These are phyloP conservation scores for Botrytis pseudocinerea DNA, from an alignment of 2,329 filamentous ascomycete genomes.

Conservation along the genomic window DNA sequence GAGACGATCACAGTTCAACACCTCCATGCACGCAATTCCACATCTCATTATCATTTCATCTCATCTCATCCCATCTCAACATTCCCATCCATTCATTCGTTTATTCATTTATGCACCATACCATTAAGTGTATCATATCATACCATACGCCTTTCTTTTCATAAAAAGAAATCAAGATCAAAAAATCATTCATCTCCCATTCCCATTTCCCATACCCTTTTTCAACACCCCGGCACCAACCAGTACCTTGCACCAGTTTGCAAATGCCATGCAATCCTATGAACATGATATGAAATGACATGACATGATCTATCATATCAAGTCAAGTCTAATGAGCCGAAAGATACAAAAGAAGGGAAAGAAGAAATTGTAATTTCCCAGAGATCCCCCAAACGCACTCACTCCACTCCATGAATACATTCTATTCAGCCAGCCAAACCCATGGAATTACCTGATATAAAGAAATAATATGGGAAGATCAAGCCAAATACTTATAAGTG, in stretches of 20 bases:
- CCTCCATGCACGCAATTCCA: neutral
- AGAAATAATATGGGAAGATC: neutral
- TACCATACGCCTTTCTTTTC: neutral
- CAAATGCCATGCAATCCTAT: neutral
- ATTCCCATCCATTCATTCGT: neutral
- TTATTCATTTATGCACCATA: neutral
- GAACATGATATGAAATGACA: neutral
- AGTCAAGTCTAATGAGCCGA: neutral
- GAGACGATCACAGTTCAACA: too few relatives aligned
- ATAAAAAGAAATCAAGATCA: neutral
- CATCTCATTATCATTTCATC: neutral
- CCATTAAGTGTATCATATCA: neutral
- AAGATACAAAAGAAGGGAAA: neutral
- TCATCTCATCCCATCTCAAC: neutral
- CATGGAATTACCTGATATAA: neutral
- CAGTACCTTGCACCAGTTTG: neutral
- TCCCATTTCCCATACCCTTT: neutral
- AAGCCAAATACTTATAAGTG: conserved; percentile 72
- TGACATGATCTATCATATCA: neutral
- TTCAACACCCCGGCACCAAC: conserved; percentile 1
- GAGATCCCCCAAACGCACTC: neutral
- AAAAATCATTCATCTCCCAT: neutral
- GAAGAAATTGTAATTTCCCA: neutral
- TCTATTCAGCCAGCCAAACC: neutral
- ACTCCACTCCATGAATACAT: neutral